Base-by-base conservation (phyloP, 169 alveolate species). In the Plasmodium ovale region DNA sequence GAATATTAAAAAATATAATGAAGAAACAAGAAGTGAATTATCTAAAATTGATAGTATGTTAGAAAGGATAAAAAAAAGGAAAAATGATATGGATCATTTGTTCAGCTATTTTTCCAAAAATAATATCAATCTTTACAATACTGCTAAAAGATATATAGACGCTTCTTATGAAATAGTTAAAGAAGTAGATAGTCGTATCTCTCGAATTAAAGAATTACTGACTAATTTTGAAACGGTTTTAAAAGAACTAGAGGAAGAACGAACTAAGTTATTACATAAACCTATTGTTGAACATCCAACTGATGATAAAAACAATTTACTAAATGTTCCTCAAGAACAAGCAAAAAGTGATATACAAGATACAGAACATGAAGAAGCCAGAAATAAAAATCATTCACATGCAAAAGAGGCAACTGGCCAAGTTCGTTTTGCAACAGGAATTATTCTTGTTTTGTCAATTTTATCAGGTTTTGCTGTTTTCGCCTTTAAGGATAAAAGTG, bases 81-180 rank as follows among this genome's bases (percentile, higher is more conserved):
- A 65, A 65, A 65, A 14, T n/a, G 25, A n/a, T n/a, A 65, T 65
- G 3, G 54, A 65, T 25, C 37, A 65, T 2, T 65, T 65, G 35
- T 65, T 65, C 14, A 35, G n/a, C 29, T 31, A 23, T 3, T 27
- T 65, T 19, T 6, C 59, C 73, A 0, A 7, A 35, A 37, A 25
- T 25, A 65, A 65, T 65, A 12, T 21, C 6, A 35, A 16, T n/a
- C 10, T 10, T n/a, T 35, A 65, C 1, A 14, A 16, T 31, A n/a
- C 47, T 65, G 73, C 73, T n/a, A 37, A 12, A 65, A 0, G 7
- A 14, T 37, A 35, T 4, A 47, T 65, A 65, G 35, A 10, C 33
- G 39, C 14, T 3, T 65, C 73, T 1, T 51, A 2, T 31, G 27
- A 65, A 35, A 35, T 65, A 19, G 12, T 65, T 37, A 35, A 65